phyloP scores from a whole-genome alignment of 495 filamentous ascomycete species.

The Podospora fimiseda region DNA sequence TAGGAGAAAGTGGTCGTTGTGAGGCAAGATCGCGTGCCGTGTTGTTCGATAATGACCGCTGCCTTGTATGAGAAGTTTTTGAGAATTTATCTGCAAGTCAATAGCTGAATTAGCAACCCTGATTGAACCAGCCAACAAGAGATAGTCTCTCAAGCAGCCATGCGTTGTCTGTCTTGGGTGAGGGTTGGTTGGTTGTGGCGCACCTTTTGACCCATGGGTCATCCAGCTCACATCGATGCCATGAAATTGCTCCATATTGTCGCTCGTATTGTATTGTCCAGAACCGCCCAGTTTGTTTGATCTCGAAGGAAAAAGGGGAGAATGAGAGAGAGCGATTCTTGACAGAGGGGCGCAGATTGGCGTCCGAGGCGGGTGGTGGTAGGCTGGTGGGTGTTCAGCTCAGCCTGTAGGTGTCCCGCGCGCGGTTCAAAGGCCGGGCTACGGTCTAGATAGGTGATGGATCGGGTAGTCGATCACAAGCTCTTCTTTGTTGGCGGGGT shows the following conservation, averaged over 20 bases:
- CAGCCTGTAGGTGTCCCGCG: neutral
- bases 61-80: conserved; percentile 12
- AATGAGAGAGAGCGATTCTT: neutral
- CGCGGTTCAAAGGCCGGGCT: neutral
- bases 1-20: neutral
- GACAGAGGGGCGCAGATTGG: neutral
- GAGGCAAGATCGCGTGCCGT: conserved; percentile 13
- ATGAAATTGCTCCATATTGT: conserved; percentile 57
- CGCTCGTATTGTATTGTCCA: neutral
- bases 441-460: neutral
- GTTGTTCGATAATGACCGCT: conserved; percentile 18
- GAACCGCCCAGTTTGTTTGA: neutral
- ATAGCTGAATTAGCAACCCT: too few relatives aligned
- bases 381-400: neutral
- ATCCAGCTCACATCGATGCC: conserved; percentile 65
- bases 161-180: neutral
- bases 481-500: neutral
- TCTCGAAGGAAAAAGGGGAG: neutral
- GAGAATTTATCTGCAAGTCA: conserved; percentile 18
- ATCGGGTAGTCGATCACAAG: neutral
- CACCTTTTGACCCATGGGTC: conserved; percentile 48
- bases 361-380: neutral
- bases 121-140: too few relatives aligned
- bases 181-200: conserved; percentile 4
- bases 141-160: conserved; percentile 5